phyloP scores from a whole-genome alignment of 1,284 basidiomycete species.

The Boletus semigastroideus region DNA sequence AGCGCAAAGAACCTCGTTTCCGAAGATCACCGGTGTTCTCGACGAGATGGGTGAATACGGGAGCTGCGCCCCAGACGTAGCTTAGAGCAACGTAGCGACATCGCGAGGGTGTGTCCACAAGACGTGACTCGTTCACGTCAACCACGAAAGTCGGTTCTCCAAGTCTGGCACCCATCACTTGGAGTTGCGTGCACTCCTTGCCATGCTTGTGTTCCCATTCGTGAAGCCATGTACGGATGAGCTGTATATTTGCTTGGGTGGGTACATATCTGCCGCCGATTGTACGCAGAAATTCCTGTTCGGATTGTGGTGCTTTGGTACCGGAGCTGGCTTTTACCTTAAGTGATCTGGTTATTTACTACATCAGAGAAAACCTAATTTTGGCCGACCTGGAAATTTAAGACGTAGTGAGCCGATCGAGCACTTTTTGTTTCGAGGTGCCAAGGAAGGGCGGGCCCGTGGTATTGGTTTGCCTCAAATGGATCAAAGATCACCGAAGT shows the following conservation, averaged over 20 bases:
- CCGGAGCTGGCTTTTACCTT: constrained; percentile 10
- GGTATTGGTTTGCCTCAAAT: neutral
- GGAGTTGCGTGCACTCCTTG: constrained; percentile 2
- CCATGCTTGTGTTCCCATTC: constrained; percentile 17
- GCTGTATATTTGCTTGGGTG: constrained; percentile 1
- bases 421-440: neutral
- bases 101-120: constrained; percentile 11
- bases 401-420: neutral
- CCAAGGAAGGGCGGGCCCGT: constrained; percentile 15
- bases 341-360: constrained; percentile 2
- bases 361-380: neutral
- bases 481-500: constrained; percentile 8
- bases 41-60: constrained; percentile 14
- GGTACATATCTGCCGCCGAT: constrained; percentile 18
- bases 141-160: constrained; percentile 11
- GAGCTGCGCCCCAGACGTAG: constrained; percentile 20
- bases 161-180: neutral
- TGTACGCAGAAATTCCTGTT: constrained; percentile 9
- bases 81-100: constrained; percentile 24
- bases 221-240: constrained; percentile 20
- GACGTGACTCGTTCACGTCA: constrained; percentile 17
- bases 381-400: constrained; percentile 15
- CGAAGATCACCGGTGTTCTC: constrained; percentile 16
- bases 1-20: constrained; percentile 1
- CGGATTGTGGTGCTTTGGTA: neutral